Base-by-base conservation (phyloP, 768 basidiomycete genomes). In the Neoboletus subvelutipes region DNA sequence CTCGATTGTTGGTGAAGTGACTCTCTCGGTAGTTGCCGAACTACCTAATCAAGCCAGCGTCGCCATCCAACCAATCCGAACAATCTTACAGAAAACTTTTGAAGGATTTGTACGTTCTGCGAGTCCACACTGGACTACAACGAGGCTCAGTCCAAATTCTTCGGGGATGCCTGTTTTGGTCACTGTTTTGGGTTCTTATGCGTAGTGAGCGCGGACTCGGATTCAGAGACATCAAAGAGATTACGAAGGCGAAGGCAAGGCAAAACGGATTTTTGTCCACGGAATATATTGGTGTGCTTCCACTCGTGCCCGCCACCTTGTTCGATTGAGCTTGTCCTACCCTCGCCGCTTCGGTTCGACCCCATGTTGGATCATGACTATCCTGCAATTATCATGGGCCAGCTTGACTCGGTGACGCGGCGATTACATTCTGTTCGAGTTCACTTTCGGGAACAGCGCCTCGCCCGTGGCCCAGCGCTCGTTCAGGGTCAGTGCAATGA, bases 21-120 rank as follows among this genome's bases (percentile, higher is more conserved):
- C 29, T 20, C 2, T 2, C 4, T 31, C 59, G 59, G 59, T 13
- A 55, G 13, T 37, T 60, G 24, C 59, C 59, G 59, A 34, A 39
- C 24, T 15, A 10, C 46, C 20, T 47, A 33, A 46, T 31, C n/a
- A 13, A 13, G 45, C 28, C 9, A n/a, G 24, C 26, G 2, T 13
- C 0, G 6, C n/a, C n/a, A n/a, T n/a, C n/a, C n/a, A n/a, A n/a
- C n/a, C n/a, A n/a, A n/a, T n/a, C n/a, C n/a, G n/a, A n/a, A n/a
- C n/a, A n/a, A n/a, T n/a, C n/a, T n/a, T n/a, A n/a, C n/a, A n/a
- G 10, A n/a, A 41, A 11, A 41, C 6, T 18, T 17, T 37, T 17
- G 7, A 34, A 15, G 33, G 33, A 36, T 2, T 36, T 20, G n/a
- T 11, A 20, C n/a, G 40, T 6, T 20, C 10, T 4, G 20, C n/a